Base-by-base conservation (phyloP, 2,329 filamentous ascomycete genomes). In the Trichoderma endophyticum region DNA sequence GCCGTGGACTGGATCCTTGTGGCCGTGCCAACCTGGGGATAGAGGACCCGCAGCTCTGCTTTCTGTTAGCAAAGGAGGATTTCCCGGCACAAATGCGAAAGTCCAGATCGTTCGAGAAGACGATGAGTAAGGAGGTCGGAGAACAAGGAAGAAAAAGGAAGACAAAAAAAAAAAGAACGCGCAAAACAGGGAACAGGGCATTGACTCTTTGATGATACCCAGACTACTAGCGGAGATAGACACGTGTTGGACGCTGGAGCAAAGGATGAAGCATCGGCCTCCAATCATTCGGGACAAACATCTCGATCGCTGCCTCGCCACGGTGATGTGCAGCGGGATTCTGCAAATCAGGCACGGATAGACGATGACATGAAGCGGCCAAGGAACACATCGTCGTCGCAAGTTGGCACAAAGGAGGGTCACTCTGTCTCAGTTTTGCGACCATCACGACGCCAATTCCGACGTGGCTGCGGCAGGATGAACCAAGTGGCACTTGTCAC, bases 381-480 rank as follows among this genome's bases (percentile, higher is more conserved):
- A 60, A 60, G 66, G 66, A 61, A 34, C 57, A 36, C 57, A 39
- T 36, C 28, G 57, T 51, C 39, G 66, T 61, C 66, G 66, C 66
- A 70, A 62, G 66, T 61, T 69, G 66, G 66, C 54, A 51, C 66
- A 48, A 51, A 69, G 66, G 66, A 70, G 66, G 36, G 66, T 30
- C 66, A 9, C 57, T 28, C 57, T 62, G 66, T 70, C 66, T 70
- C 66, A 62, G 66, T 57, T 70, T 62, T 51, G 43, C 57, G 30
- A 54, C 57, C 56, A 51, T 61, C 54, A 43, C 30, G 54, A 57
- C 30, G 51, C 51, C 64, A 67, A 36, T 18, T 43, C 26, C 51
- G 64, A 67, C 32, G 34, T 68, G 65, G 65, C 54, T 59, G 36
- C 65, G 39, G 56, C 34, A 68, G 14, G 43, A 43, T 43, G 65